Percentiles rank a stretch among this genome's conserved stretches.
phyloP scores from a whole-genome alignment of 2,329 filamentous ascomycete species.

The Xylariaceae sp. region DNA sequence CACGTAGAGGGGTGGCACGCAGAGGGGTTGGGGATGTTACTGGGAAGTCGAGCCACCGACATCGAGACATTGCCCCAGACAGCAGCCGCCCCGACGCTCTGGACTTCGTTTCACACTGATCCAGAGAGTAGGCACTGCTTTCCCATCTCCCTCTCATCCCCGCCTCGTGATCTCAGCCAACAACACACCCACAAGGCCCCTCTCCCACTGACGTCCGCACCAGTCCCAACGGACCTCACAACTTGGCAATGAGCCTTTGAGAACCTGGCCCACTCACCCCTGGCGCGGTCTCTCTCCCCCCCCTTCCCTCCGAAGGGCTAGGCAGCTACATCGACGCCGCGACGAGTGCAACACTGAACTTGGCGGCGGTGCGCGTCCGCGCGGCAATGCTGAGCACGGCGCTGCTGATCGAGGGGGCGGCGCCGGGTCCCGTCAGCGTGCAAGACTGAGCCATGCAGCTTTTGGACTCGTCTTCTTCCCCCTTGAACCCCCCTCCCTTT shows the following conservation, averaged over 20 bases:
- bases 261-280: not conserved
- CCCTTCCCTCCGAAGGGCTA: not conserved
- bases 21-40: no score
- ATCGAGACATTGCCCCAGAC: no score
- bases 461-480: no score
- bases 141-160: not conserved
- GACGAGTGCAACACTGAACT: not conserved
- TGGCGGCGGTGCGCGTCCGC: not conserved
- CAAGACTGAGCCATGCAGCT: no score
- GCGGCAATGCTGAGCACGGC: not conserved
- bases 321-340: not conserved
- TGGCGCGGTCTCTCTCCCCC: no score
- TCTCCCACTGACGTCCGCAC: not conserved
- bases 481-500: no score
- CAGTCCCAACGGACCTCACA: not conserved
- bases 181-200: not conserved
- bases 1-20: no score
- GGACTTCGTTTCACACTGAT: constrained; percentile 1
- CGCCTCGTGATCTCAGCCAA: not conserved
- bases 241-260: not conserved
- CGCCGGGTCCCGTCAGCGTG: not conserved
- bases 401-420: not conserved
- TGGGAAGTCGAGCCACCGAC: no score
- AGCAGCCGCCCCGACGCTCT: not conserved
- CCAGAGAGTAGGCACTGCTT: constrained; percentile 1